Conservation (phyloP, 495 filamentous ascomycete species). For the Apiosordaria backusii region DNA sequence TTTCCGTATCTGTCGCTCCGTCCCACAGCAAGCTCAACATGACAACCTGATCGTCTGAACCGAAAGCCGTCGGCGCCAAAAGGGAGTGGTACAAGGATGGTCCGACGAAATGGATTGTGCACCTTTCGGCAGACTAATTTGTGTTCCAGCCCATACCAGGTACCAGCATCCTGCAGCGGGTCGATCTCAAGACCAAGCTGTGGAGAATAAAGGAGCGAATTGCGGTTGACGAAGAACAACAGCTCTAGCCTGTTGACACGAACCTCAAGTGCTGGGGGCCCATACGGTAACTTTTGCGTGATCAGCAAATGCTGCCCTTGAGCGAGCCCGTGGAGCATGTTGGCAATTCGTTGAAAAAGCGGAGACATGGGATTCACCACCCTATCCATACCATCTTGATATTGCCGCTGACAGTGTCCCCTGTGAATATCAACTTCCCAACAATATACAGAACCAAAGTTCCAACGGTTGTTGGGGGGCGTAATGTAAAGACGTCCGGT, state of each 20-base stretch:
- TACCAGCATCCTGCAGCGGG: constrained; percentile 48
- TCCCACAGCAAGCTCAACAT: constrained; percentile 33
- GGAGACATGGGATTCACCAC: constrained; percentile 20
- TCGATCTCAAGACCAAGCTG: constrained; percentile 45
- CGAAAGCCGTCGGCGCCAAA: constrained; percentile 6
- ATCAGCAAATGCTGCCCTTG: constrained; percentile 34
- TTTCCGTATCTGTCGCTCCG: constrained; percentile 32
- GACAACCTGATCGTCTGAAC: constrained; percentile 18
- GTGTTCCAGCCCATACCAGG: constrained; percentile 47
- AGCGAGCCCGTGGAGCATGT: constrained; percentile 37
- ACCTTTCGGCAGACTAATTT: constrained; percentile 43
- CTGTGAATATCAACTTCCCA: constrained; percentile 32
- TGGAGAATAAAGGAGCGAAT: constrained; percentile 41
- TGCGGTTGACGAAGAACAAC: constrained; percentile 33
- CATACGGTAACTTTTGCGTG: constrained; percentile 24
- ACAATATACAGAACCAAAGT: constrained; percentile 25
- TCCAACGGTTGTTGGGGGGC: constrained; percentile 39
- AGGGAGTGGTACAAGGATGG: constrained; percentile 41
- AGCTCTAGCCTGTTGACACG: constrained; percentile 39
- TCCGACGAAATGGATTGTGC: constrained; percentile 28
- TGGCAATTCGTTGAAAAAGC: constrained; percentile 31
- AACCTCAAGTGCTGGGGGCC: constrained; percentile 29
- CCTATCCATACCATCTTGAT: constrained; percentile 30
- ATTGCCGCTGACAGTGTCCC: not conserved
- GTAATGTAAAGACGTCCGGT: constrained; percentile 51